Evolutionary conservation across 257 asterid species (phyloP).

Genomic region (Solanum sejunctum): DNA sequence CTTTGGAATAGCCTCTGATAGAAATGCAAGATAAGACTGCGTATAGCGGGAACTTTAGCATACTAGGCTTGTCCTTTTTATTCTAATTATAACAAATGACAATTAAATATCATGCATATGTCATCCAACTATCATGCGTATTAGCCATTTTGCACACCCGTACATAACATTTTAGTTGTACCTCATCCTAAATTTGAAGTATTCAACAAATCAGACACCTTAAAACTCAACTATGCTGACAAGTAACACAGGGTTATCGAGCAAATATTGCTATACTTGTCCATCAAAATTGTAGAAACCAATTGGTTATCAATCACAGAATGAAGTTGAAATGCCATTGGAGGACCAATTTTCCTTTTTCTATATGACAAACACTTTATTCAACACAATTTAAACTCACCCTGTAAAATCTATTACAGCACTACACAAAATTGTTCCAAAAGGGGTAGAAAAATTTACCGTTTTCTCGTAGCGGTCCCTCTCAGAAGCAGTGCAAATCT

Average conservation of each 20-base stretch:
- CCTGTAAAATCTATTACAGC: background rate
- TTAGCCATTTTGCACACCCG: background rate
- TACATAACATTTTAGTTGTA: background rate
- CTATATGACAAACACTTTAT: background rate
- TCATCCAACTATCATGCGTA: background rate
- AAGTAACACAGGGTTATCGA: background rate
- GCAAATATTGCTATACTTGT: background rate
- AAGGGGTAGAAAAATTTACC: conserved; percentile 18
- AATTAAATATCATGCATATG: background rate
- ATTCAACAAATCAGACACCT: background rate
- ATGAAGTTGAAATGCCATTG: background rate
- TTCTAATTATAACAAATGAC: background rate
- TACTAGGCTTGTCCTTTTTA: no score
- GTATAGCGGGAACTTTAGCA: no score
- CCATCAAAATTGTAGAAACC: background rate
- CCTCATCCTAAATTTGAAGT: background rate
- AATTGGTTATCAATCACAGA: background rate
- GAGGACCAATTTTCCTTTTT: background rate
- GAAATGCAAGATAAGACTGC: no score
- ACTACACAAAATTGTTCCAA: background rate
- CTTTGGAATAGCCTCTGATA: no score
- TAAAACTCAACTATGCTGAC: background rate
- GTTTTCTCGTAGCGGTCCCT: conserved; percentile 90
- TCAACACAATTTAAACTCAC: background rate
- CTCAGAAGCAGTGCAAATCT: conserved; percentile 74